A percentile compares a stretch with the other conserved stretches of the same genome.
Evolutionary conservation across 805 yeast genomes (phyloP).

Genomic region (Candida yuanshanica): DNA sequence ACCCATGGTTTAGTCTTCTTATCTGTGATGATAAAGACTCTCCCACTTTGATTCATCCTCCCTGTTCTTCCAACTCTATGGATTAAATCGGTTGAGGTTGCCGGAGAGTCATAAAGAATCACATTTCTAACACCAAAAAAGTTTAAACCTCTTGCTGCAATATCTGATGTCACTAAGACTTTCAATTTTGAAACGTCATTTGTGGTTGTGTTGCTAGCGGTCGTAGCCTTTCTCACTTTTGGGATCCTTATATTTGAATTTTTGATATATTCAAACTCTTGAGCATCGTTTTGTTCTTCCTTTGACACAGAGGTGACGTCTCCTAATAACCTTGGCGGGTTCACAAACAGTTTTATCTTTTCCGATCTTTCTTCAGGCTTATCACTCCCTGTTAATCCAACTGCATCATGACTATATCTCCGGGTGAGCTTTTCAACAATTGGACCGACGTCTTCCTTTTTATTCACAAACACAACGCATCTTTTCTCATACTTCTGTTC

Average conservation of each 20-base stretch:
- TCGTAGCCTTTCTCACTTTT: slow-evolving; percentile 3
- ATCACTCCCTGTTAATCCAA: slow-evolving; percentile 64
- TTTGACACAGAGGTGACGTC: slow-evolving; percentile 20
- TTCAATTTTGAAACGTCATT: slow-evolving; percentile 37
- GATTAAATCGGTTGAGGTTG: slow-evolving; percentile 75
- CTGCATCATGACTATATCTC: slow-evolving; percentile 51
- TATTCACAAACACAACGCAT: slow-evolving; percentile 79
- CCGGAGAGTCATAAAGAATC: slow-evolving; percentile 79
- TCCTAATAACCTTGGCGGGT: slow-evolving; percentile 43
- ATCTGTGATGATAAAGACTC: slow-evolving; percentile 76
- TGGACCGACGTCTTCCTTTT: slow-evolving; percentile 53
- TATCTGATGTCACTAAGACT: slow-evolving; percentile 81
- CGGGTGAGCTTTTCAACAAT: slow-evolving; percentile 49
- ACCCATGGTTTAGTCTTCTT: slow-evolving; percentile 72
- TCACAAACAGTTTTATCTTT: slow-evolving; percentile 57
- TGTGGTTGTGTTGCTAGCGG: neutral
- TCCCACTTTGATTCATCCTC: slow-evolving; percentile 81
- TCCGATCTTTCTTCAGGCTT: slow-evolving; percentile 51
- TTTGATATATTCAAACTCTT: slow-evolving; percentile 21
- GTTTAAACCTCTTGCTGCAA: slow-evolving; percentile 86
- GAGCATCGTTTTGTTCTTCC: slow-evolving; percentile 5
- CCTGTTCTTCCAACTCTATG: slow-evolving; percentile 96
- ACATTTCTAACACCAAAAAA: slow-evolving; percentile 79
- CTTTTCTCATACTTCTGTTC: slow-evolving; percentile 74
- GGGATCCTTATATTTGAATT: slow-evolving; percentile 30